phyloP scores from a whole-genome alignment of 306 rosid species.

The Bauhinia variegata region DNA sequence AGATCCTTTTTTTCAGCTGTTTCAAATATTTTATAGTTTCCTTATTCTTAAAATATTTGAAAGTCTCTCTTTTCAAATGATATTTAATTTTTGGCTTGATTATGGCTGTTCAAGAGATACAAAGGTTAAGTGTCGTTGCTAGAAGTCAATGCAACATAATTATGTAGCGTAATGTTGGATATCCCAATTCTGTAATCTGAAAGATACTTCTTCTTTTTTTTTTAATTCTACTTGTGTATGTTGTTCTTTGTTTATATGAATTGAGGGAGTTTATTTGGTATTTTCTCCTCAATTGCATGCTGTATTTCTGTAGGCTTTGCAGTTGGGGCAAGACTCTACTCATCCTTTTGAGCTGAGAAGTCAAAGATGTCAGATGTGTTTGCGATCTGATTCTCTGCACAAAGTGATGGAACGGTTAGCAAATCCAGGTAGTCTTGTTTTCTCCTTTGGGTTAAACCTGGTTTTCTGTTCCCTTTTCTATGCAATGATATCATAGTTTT shows the following conservation, averaged over 20 bases:
- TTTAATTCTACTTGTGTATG: neutral
- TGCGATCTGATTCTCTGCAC: constrained; percentile 84
- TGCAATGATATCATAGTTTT: constrained; percentile 11
- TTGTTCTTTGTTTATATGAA: neutral
- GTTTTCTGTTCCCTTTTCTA: constrained; percentile 7
- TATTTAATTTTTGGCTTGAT: neutral
- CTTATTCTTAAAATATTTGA: constrained; percentile 10
- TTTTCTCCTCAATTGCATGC: constrained; percentile 11
- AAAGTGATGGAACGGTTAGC: constrained; percentile 98
- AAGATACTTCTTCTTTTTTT: too few relatives aligned
- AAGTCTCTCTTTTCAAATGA: neutral
- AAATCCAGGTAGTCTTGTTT: constrained; percentile 63
- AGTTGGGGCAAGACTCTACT: constrained; percentile 77
- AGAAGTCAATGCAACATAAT: neutral
- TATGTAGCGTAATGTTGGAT: constrained; percentile 1
- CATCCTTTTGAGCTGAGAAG: constrained; percentile 70
- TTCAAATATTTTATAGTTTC: too few relatives aligned
- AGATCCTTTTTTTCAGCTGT: too few relatives aligned
- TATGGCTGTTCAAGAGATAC: constrained; percentile 17
- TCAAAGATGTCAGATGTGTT: constrained; percentile 97
- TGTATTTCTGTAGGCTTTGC: constrained; percentile 74
- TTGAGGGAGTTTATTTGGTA: constrained; percentile 1
- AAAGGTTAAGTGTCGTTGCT: neutral
- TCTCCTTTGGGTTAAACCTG: constrained; percentile 1
- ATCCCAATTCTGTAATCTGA: neutral